Conservation (phyloP, 768 basidiomycete species). For the Macrolepiota fuliginosa region DNA sequence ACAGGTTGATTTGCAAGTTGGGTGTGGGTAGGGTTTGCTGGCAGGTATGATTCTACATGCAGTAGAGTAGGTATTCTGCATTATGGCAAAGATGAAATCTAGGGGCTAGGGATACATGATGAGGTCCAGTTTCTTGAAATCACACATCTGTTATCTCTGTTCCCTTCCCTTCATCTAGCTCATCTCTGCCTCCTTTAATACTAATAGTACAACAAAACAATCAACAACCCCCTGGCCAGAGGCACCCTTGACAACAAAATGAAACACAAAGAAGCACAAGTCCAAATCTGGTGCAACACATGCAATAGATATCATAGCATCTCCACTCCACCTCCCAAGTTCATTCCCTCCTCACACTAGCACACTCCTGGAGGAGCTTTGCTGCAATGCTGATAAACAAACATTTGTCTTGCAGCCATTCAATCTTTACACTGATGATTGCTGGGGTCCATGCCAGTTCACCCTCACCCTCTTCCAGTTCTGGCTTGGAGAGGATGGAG, state of each 20-base stretch:
- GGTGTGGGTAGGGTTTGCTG: conserved; percentile 29
- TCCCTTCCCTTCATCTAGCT: too few species aligned
- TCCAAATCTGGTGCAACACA: conserved; percentile 65
- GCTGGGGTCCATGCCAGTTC: conserved; percentile 62
- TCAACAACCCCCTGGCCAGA: conserved; percentile 87
- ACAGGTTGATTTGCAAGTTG: too few species aligned
- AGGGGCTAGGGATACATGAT: conserved; percentile 91
- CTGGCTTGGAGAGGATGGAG: background rate
- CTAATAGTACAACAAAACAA: conserved; percentile 91
- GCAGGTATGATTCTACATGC: conserved; percentile 93
- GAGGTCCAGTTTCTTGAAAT: conserved; percentile 97
- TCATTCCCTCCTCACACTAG: conserved; percentile 64
- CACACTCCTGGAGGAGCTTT: conserved; percentile 80
- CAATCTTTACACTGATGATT: conserved; percentile 89
- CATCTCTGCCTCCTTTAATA: too few species aligned
- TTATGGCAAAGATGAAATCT: conserved; percentile 66
- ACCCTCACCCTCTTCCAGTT: too few species aligned
- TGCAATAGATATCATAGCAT: conserved; percentile 79
- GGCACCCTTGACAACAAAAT: conserved; percentile 87
- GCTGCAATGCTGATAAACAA: conserved; percentile 95
- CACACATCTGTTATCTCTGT: conserved; percentile 41
- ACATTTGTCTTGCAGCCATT: conserved; percentile 90
- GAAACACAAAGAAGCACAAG: conserved; percentile 95
- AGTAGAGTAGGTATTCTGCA: conserved; percentile 84
- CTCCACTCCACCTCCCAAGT: conserved; percentile 79